Evolutionary conservation across 2,329 filamentous ascomycete genomes (phyloP).

Genomic region (Aspergillus novoparasiticus): DNA sequence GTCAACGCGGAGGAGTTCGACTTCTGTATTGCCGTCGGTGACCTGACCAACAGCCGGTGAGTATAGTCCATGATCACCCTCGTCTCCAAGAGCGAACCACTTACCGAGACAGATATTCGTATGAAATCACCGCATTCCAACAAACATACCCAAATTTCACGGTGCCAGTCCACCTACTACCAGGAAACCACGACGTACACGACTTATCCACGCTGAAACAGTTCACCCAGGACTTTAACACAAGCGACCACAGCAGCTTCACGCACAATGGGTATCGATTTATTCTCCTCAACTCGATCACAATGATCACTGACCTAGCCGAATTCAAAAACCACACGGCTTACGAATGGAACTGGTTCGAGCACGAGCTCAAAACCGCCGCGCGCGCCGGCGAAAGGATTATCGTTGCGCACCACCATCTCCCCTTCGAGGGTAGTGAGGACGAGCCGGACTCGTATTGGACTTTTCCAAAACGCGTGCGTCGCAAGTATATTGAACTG

Average conservation of each 20-base stretch:
- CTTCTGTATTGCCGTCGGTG: neutral
- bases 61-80: neutral
- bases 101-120: neutral
- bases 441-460: constrained; percentile 3
- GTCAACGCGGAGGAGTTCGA: neutral
- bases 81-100: neutral
- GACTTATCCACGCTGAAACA: neutral
- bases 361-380: neutral
- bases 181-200: neutral
- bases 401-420: constrained; percentile 9
- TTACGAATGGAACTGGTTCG: constrained; percentile 7
- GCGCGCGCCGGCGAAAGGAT: neutral
- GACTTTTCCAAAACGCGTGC: constrained; percentile 8
- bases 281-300: constrained; percentile 4
- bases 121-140: neutral
- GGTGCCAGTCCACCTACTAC: neutral
- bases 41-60: neutral
- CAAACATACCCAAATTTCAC: neutral
- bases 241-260: neutral
- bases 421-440: constrained; percentile 5
- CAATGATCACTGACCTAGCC: constrained; percentile 3
- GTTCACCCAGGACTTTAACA: neutral
- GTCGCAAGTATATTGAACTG: neutral
- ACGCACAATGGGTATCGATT: neutral
- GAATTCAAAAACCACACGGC: constrained; percentile 6